Base-by-base conservation (phyloP, 2,329 filamentous ascomycete genomes). In the Pseudocercospora fijiensis region DNA sequence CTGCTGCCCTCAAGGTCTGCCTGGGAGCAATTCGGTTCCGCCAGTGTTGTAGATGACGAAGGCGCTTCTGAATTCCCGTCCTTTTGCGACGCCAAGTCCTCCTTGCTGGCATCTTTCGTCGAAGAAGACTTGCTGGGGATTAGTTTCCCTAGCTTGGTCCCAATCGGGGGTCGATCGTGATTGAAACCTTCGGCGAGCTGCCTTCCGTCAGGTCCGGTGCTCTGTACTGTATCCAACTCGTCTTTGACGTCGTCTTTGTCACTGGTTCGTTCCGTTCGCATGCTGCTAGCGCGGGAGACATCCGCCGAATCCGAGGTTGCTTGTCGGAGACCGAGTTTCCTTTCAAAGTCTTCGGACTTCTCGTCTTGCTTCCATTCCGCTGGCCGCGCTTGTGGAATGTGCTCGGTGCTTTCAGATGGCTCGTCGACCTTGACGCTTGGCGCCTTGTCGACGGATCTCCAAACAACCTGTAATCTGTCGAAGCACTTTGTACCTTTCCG, bases 381-480 rank as follows among this genome's bases (percentile, higher is more conserved):
- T 1, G 91, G 79, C 55, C 80, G 77, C 69, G 85, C 85, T 77
- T 96, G 89, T 1, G 85, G 85, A 4, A 96, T 88, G 0, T 86
- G 84, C 58, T 90, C 86, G 3, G 88, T 86, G 37, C 85, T 81
- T 16, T 81, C 82, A 0, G 59, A 43, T 47, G 91, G 91, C 75
- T 92, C 86, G 0, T 79, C 81, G 58, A 91, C 85, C 41, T 88
- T 80, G 41, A 83, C 66, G 27, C 64, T 70, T 55, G 22, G 70
- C 67, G 70, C 66, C 27, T 62, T 63, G 57, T 76, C 66, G 1
- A 80, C 73, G 2, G 76, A 76, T 62, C 87, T 86, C 95, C 95
- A 99, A 0, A 96, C 88, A 0, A 98, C 90, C 10, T 91, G 88
- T 24, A 98, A 81, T 45, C 86, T 85, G 74, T 99, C 94, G 8